Percentiles rank a stretch among this genome's conserved stretches.
phyloP scores from a whole-genome alignment of 352 stramenopile genomes.

The Salisapilia sapeloensis region DNA sequence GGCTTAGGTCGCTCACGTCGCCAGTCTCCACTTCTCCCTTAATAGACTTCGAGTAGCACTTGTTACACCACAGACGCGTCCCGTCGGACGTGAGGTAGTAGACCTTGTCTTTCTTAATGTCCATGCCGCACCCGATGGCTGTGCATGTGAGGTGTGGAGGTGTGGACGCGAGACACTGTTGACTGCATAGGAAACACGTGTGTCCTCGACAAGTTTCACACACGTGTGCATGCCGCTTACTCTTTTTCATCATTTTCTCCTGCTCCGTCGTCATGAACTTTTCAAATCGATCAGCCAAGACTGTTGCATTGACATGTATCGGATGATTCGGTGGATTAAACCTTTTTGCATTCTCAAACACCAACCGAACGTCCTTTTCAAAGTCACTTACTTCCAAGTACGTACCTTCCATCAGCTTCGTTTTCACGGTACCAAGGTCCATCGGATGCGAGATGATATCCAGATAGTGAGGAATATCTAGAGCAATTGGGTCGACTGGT shows the following conservation, averaged over 20 bases:
- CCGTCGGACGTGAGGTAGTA: slow-evolving; percentile 63
- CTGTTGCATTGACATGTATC: slow-evolving; percentile 48
- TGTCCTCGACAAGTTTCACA: slow-evolving; percentile 49
- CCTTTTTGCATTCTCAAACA: slow-evolving; percentile 82
- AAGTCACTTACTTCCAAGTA: slow-evolving; percentile 82
- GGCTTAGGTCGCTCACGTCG: slow-evolving; percentile 43
- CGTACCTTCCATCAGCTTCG: slow-evolving; percentile 50
- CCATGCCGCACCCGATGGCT: slow-evolving; percentile 34
- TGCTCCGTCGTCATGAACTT: slow-evolving; percentile 20
- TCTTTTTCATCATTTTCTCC: slow-evolving; percentile 19
- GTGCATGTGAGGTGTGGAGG: slow-evolving; percentile 57
- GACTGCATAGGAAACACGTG: slow-evolving; percentile 52
- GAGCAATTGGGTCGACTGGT: slow-evolving; percentile 48
- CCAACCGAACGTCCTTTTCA: slow-evolving; percentile 53
- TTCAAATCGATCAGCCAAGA: slow-evolving; percentile 54
- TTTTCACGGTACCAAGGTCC: slow-evolving; percentile 83
- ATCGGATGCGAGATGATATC: slow-evolving; percentile 74
- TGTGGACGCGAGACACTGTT: slow-evolving; percentile 44
- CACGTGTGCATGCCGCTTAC: slow-evolving; percentile 15
- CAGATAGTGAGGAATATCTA: slow-evolving; percentile 56
- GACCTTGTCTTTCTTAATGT: slow-evolving; percentile 59
- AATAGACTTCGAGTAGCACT: slow-evolving; percentile 19
- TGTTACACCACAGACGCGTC: slow-evolving; percentile 65
- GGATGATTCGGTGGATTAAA: slow-evolving; percentile 73
- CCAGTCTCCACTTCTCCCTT: slow-evolving; percentile 2